phyloP scores from a whole-genome alignment of 768 basidiomycete species.

The Mycena haematopus region DNA sequence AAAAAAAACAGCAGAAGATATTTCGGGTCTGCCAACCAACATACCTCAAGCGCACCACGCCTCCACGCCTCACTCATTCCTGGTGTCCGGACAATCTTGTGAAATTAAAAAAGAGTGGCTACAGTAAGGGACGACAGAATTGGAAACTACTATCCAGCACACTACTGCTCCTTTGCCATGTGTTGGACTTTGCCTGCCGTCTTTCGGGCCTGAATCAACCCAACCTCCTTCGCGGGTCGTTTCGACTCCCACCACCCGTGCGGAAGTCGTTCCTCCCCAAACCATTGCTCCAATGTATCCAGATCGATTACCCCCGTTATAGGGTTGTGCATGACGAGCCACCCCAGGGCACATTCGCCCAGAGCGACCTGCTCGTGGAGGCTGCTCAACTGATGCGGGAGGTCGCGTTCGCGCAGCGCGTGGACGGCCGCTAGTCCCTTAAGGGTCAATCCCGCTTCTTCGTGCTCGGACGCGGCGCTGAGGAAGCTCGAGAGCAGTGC shows the following conservation, averaged over 20 bases:
- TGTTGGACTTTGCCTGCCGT: conserved; percentile 23
- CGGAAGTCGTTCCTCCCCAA: conserved; percentile 66
- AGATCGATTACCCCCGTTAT: conserved; percentile 32
- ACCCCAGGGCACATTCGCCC: conserved; percentile 64
- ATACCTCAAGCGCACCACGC: no score
- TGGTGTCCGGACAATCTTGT: background rate
- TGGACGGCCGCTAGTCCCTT: conserved; percentile 58
- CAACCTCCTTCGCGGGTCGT: conserved; percentile 37
- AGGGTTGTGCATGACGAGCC: conserved; percentile 48
- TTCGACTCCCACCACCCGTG: conserved; percentile 56
- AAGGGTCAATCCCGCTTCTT: conserved; percentile 51
- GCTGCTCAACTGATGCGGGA: conserved; percentile 39
- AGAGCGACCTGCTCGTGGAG: conserved; percentile 60
- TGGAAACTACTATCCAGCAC: background rate
- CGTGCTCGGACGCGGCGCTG: conserved; percentile 34
- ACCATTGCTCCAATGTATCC: conserved; percentile 52
- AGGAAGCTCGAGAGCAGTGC: conserved; percentile 39
- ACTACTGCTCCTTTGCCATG: background rate
- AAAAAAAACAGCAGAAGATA: no score
- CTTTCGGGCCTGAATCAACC: conserved; percentile 36
- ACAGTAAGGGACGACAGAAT: no score
- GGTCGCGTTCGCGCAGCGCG: conserved; percentile 46
- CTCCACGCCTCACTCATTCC: no score
- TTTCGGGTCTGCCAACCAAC: no score
- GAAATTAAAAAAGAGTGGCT: background rate